Base-by-base conservation (phyloP, 768 basidiomycete genomes). In the Fomitopsis pulvina region DNA sequence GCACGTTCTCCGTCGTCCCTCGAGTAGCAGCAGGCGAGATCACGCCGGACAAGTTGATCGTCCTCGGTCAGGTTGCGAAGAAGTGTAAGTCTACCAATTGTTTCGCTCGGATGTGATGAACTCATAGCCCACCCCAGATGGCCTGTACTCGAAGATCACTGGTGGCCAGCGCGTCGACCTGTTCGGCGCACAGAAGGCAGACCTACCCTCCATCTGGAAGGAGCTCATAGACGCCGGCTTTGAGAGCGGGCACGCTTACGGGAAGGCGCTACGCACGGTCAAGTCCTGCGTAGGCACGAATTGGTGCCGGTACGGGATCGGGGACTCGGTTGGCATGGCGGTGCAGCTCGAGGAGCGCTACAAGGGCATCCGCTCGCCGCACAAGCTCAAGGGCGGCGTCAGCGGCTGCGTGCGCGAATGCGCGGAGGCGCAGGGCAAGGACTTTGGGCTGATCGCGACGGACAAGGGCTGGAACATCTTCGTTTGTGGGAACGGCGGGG, bases 381-480 rank as follows among this genome's bases (percentile, higher is more conserved):
- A 84, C 63, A 86, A 86, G 62, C 67, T 87, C 61, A 87, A 87
- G 64, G 85, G 85, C 22, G 86, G 86, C 10, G 83, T 89, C 3
- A 80, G 78, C 20, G 85, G 85, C 18, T 87, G 85, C 58, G 74
- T 84, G 0, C 74, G 85, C 16, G 86, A 87, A 60, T 89, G 86
- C 52, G 86, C 85, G 0, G 86, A 87, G 63, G 85, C 86, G 2
- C 86, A 89, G 57, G 69, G 69, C 11, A 85, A 79, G 60, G 85
- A 87, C 62, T 89, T 87, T 56, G 85, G 85, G 11, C 65, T 87
- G 32, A 87, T 87, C 49, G 85, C 85, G 1, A 85, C 83, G 0
- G 81, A 80, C 64, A 86, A 87, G 63, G 85, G 85, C n/a, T 87
- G 85, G 83, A 86, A 87, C 57, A 62, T 85, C 46, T 85, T 78